Evolutionary conservation across 2,329 filamentous ascomycete species (phyloP).

Genomic region (Alternaria sp.): DNA sequence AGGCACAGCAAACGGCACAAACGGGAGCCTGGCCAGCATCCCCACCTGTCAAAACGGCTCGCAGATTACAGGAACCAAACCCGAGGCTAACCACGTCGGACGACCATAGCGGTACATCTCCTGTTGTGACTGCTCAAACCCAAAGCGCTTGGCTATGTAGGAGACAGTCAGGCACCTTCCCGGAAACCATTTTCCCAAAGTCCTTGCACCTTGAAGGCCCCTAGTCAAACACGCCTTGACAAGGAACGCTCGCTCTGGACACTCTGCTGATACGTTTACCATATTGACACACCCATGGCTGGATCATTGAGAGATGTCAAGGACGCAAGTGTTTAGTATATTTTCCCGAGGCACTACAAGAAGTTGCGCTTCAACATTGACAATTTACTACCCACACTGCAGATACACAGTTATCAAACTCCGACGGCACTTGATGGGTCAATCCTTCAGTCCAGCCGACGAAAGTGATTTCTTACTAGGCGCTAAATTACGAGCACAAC

Average conservation of each 20-base stretch:
- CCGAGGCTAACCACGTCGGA: slow-evolving; percentile 18
- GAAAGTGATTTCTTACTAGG: not conserved
- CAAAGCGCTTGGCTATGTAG: slow-evolving; percentile 4
- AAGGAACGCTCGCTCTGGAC: not conserved
- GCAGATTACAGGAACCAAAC: slow-evolving; percentile 24
- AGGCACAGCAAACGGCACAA: slow-evolving; percentile 5
- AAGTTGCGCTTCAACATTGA: not conserved
- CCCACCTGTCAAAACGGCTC: slow-evolving; percentile 14
- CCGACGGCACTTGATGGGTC: not conserved
- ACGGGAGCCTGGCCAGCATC: slow-evolving; percentile 6
- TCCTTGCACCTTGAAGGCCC: not conserved
- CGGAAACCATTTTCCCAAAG: not conserved
- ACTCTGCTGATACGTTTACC: not conserved
- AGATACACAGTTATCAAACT: not conserved
- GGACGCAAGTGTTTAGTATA: not conserved
- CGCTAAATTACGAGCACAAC: not conserved
- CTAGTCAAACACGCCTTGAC: not conserved
- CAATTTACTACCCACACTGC: too few species aligned
- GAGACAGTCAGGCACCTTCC: not conserved
- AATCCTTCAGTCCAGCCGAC: not conserved
- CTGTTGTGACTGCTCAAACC: slow-evolving; percentile 11
- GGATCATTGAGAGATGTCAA: not conserved
- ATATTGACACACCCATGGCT: not conserved
- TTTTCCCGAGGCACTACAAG: not conserved
- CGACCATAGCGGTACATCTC: slow-evolving; percentile 5